phyloP scores from a whole-genome alignment of 495 filamentous ascomycete genomes.

The Podospora anserina region DNA sequence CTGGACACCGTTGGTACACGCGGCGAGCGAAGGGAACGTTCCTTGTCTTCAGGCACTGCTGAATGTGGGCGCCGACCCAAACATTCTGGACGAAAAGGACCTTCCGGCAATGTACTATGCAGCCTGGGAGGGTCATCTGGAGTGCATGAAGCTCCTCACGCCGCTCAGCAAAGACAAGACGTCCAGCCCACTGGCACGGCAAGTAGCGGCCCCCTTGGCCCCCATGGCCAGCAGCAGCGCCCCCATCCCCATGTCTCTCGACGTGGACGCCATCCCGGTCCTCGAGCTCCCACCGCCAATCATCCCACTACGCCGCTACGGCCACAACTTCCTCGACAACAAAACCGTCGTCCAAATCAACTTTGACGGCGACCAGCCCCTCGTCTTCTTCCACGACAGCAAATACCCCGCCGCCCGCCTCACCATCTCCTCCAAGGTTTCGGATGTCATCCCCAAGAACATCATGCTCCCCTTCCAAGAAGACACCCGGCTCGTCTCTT shows the following conservation, averaged over 20 bases:
- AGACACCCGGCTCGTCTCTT: constrained; percentile 85
- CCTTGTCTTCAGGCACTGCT: constrained; percentile 77
- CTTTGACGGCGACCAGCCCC: constrained; percentile 67
- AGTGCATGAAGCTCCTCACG: constrained; percentile 87
- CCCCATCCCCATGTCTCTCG: constrained; percentile 65
- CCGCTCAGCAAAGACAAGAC: constrained; percentile 43
- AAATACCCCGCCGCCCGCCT: constrained; percentile 93
- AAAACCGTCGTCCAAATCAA: constrained; percentile 91
- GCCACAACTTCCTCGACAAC: constrained; percentile 96
- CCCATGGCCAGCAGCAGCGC: constrained; percentile 45
- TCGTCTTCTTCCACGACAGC: constrained; percentile 89
- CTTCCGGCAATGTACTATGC: constrained; percentile 97
- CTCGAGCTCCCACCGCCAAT: constrained; percentile 94
- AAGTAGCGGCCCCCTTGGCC: constrained; percentile 31
- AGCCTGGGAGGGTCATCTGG: constrained; percentile 93
- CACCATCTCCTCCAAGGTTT: constrained; percentile 92
- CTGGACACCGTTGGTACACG: constrained; percentile 95
- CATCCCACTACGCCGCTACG: constrained; percentile 88
- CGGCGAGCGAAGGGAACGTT: constrained; percentile 93
- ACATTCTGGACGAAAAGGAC: constrained; percentile 84
- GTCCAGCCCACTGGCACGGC: constrained; percentile 31
- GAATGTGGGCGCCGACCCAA: constrained; percentile 66
- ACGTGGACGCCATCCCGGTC: constrained; percentile 82
- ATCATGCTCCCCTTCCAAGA: constrained; percentile 94
- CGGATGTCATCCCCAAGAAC: constrained; percentile 93